Evolutionary conservation across 1,284 basidiomycete genomes (phyloP).

Genomic region (Moniliella sp.): DNA sequence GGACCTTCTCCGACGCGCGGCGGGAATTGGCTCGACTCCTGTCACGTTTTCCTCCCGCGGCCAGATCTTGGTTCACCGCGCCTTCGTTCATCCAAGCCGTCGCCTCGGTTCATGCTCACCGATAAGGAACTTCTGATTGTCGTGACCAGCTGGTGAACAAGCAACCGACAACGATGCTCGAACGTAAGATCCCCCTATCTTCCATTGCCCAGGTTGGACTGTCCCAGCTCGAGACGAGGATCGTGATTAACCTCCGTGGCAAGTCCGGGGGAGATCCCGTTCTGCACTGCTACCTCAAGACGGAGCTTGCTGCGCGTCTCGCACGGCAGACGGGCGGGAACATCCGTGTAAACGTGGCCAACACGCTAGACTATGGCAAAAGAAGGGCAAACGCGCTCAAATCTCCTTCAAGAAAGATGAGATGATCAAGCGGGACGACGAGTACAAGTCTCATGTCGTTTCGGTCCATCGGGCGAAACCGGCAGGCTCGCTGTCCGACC

Average conservation of each 20-base stretch:
- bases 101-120: constrained; percentile 74
- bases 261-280: too few species aligned
- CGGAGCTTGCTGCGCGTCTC: constrained; percentile 66
- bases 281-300: constrained; percentile 78
- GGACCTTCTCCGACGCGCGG: constrained; percentile 56
- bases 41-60: constrained; percentile 59
- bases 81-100: constrained; percentile 70
- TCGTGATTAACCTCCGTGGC: too few species aligned
- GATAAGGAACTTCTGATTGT: constrained; percentile 69
- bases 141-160: constrained; percentile 42
- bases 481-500: constrained; percentile 53
- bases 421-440: constrained; percentile 53
- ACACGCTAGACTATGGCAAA: constrained; percentile 48
- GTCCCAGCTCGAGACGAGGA: constrained; percentile 79
- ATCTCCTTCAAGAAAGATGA: constrained; percentile 82
- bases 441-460: constrained; percentile 82
- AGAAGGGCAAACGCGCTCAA: constrained; percentile 78
- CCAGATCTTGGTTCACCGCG: constrained; percentile 66
- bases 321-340: constrained; percentile 59
- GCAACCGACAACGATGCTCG: constrained; percentile 46
- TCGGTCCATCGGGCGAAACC: constrained; percentile 72
- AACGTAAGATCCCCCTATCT: constrained; percentile 70
- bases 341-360: constrained; percentile 42
- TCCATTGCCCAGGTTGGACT: constrained; percentile 65
- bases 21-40: constrained; percentile 41